Conservation (phyloP, 2,329 filamentous ascomycete species). For the Alternaria arbusti region DNA sequence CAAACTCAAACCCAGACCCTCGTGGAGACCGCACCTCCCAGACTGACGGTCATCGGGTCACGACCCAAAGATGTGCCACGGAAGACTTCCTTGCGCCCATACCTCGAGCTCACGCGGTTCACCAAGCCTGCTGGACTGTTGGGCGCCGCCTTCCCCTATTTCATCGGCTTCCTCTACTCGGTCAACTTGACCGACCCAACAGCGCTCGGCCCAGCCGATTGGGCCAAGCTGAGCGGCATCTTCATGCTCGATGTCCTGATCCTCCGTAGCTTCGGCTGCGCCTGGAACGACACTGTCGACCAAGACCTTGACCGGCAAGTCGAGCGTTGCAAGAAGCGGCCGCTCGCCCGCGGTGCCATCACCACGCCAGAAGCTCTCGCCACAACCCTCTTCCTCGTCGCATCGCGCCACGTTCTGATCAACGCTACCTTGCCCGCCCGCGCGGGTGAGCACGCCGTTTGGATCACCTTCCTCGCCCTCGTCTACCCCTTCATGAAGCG, state of each 20-base stretch:
- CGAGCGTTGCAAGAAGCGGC: conserved; percentile 13
- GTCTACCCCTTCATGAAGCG: conserved; percentile 61
- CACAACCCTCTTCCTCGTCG: conserved; percentile 1
- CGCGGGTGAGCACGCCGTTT: conserved; percentile 42
- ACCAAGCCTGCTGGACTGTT: conserved; percentile 50
- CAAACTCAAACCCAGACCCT: background rate
- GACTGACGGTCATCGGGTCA: background rate
- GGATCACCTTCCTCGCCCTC: conserved; percentile 53
- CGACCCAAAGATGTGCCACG: background rate
- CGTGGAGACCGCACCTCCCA: conserved; percentile 1
- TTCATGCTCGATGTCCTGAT: conserved; percentile 57
- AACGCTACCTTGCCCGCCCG: background rate
- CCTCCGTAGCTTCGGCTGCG: conserved; percentile 44
- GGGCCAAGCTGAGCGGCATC: conserved; percentile 31
- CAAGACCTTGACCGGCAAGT: conserved; percentile 60
- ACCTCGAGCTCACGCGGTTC: conserved; percentile 56
- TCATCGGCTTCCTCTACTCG: conserved; percentile 48
- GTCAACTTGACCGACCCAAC: conserved; percentile 36
- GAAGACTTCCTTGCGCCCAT: conserved; percentile 9
- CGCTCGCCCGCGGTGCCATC: conserved; percentile 57
- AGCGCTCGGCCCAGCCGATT: conserved; percentile 6
- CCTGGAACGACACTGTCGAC: conserved; percentile 65
- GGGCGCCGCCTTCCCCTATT: conserved; percentile 54
- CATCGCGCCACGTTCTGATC: background rate
- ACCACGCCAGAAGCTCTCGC: conserved; percentile 40